These are phyloP conservation scores for Parathielavia appendiculata DNA, from an alignment of 495 filamentous ascomycete species.

Conservation along the genomic window DNA sequence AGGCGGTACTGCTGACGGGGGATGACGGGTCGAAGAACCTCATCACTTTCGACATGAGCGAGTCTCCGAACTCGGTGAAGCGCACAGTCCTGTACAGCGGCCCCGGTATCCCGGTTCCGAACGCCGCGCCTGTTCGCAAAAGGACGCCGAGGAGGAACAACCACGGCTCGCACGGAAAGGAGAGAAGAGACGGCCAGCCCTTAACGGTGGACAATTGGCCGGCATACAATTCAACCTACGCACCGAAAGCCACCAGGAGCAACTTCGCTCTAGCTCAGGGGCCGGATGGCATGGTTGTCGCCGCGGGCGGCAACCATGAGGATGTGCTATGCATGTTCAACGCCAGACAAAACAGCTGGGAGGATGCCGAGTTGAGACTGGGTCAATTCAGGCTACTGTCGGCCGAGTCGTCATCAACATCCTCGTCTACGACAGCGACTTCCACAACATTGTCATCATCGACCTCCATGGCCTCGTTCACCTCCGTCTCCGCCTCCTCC, in stretches of 20 bases:
- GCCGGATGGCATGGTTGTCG: slow-evolving; percentile 61
- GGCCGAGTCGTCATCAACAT: slow-evolving; percentile 31
- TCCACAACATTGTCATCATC: slow-evolving; percentile 22
- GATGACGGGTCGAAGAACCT: slow-evolving; percentile 80
- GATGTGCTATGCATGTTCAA: slow-evolving; percentile 75
- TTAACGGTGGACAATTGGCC: slow-evolving; percentile 63
- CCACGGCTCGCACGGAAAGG: slow-evolving; percentile 30
- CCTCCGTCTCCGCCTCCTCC: slow-evolving; percentile 22
- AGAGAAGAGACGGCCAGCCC: slow-evolving; percentile 25
- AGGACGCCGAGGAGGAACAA: slow-evolving; percentile 21
- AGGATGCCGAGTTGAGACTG: slow-evolving; percentile 66
- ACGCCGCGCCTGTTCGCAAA: slow-evolving; percentile 33
- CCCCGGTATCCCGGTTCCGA: slow-evolving; percentile 42
- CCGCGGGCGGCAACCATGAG: slow-evolving; percentile 66
- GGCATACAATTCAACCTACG: slow-evolving; percentile 67
- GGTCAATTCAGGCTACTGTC: slow-evolving; percentile 38
- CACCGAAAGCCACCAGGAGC: slow-evolving; percentile 53
- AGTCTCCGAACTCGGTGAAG: slow-evolving; percentile 70
- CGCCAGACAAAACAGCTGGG: slow-evolving; percentile 71
- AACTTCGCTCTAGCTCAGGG: slow-evolving; percentile 45
- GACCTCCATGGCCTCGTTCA: slow-evolving; percentile 37
- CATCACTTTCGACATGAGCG: slow-evolving; percentile 70
- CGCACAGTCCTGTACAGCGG: slow-evolving; percentile 52
- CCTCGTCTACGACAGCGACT: slow-evolving; percentile 32
- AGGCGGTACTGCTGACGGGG: slow-evolving; percentile 59